Evolutionary conservation across 2,329 filamentous ascomycete species (phyloP), one percentile per base, ranked within the genome.

Genomic region (Tolypocladium guangdongense): DNA sequence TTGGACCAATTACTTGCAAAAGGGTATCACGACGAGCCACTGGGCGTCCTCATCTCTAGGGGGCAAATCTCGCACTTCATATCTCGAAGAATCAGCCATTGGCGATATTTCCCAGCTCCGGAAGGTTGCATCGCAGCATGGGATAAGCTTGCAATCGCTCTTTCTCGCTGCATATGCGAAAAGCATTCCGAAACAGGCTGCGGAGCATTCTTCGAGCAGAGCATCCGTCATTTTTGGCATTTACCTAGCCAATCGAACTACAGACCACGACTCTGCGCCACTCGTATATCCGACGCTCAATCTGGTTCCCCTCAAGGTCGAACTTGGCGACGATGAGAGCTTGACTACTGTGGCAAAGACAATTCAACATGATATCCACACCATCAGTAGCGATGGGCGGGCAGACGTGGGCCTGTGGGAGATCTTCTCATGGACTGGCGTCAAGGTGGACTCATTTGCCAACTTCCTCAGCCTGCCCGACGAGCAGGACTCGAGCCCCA

Each of bases 161-260:
- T 84, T 96, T 65, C 81, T 95, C 54, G 88, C 89, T 0, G 75
- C 78, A 0, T 88, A 86, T 58, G 81, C 87, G 3, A 80, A 76
- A 57, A 62, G 66, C 12, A 62, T 72, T 2, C 62, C 67, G 49
- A 59, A 62, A 7, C 72, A 80, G 39, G 67, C 38, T 2, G n/a
- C 36, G 4, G 27, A 7, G 10, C 5, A 20, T 16, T 39, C 48
- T 7, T n/a, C 35, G 4, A 41, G 38, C 18, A 48, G 45, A 10
- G 27, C 47, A 2, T 49, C 52, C n/a, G 57, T 88, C 2, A 70
- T 89, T 0, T 77, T 96, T 50, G 91, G 90, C 2, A 69, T 96
- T 24, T 96, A 96, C 66, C 78, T 95, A 10, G 88, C 90, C 43
- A 95, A 95, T 65, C 80, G 90, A 51, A 76, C 78, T 0, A 68